These are phyloP conservation scores for Oxyria digyna DNA, from an alignment of 148 eudicot genomes.

Conservation along the genomic window DNA sequence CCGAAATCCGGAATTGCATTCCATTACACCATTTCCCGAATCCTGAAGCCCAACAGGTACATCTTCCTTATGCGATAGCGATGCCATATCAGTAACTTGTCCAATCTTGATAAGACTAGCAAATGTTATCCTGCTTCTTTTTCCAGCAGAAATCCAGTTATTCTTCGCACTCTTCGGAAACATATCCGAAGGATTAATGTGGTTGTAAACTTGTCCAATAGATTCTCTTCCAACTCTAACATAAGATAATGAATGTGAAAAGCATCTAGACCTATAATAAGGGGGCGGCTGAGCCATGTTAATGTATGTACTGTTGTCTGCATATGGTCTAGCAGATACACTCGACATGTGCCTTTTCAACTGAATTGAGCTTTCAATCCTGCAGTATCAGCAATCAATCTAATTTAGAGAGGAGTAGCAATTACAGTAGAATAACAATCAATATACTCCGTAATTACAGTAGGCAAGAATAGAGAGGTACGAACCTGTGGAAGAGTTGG, in stretches of 20 bases:
- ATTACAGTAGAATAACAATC: too few species aligned
- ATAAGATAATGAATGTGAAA: not conserved
- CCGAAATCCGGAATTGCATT: not conserved
- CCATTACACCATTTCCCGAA: not conserved
- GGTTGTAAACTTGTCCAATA: not conserved
- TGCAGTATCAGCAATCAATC: conserved; percentile 22
- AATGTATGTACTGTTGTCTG: conserved; percentile 15
- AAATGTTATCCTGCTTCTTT: not conserved
- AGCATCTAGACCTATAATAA: not conserved
- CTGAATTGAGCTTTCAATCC: conserved; percentile 28
- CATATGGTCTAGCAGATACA: conserved; percentile 14
- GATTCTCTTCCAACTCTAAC: not conserved
- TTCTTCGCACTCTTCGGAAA: conserved; percentile 9
- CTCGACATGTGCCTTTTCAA: conserved; percentile 16
- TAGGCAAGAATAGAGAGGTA: too few species aligned
- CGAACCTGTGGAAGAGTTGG: too few species aligned
- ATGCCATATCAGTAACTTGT: not conserved
- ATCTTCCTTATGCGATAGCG: not conserved
- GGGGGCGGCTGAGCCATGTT: not conserved
- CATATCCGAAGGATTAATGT: not conserved
- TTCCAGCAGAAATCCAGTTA: conserved; percentile 4
- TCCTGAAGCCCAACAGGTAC: not conserved
- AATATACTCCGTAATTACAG: too few species aligned
- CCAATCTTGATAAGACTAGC: not conserved
- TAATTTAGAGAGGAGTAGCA: too few species aligned